Conservation (phyloP, 352 stramenopile species). For the Thraustochytrium sp. region DNA sequence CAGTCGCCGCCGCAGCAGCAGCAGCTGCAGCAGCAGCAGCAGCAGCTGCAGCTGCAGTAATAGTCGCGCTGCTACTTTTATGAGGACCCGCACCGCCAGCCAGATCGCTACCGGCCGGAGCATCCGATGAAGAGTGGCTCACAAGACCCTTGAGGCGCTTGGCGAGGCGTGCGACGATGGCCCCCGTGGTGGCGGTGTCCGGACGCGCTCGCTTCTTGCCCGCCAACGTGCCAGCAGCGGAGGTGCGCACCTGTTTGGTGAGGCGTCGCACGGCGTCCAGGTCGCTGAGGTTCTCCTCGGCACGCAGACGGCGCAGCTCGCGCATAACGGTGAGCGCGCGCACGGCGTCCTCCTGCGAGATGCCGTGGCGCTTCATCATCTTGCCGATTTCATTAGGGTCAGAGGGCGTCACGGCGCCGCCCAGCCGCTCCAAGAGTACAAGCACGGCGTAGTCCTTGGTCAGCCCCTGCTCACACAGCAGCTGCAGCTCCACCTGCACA, state of each 20-base stretch:
- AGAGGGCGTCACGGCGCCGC: neutral
- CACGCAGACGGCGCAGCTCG: constrained; percentile 7
- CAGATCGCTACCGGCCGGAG: no score
- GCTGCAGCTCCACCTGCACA: neutral
- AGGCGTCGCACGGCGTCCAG: neutral
- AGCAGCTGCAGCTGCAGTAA: no score
- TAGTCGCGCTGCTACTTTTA: no score
- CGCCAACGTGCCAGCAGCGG: neutral
- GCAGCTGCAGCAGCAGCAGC: no score
- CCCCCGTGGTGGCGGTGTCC: neutral
- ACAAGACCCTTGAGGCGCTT: neutral
- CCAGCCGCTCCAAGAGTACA: neutral
- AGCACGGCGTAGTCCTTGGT: neutral
- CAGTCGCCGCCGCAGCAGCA: neutral
- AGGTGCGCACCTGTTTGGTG: neutral
- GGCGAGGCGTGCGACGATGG: neutral
- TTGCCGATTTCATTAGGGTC: neutral
- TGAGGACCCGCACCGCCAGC: no score
- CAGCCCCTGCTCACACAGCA: neutral
- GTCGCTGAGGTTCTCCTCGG: neutral
- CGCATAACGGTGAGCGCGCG: neutral
- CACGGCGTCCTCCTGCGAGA: constrained; percentile 1
- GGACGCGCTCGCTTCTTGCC: neutral
- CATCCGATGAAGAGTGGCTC: neutral
- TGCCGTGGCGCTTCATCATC: neutral